Conservation (phyloP, 768 basidiomycete species). For the Dendrothele bispora region DNA sequence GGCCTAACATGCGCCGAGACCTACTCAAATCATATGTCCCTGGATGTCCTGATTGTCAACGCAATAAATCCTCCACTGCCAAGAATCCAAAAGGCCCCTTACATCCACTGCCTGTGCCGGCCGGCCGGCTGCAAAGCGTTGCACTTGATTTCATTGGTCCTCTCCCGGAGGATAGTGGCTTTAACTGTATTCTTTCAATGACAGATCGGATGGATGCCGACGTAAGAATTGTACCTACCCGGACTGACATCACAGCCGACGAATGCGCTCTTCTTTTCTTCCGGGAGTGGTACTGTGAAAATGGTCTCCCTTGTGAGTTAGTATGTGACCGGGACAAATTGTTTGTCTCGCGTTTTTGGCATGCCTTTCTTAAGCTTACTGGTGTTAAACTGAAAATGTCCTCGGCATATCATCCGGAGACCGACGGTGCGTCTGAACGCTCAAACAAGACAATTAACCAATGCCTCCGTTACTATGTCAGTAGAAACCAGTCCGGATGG, state of each 20-base stretch:
- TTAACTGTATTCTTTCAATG: constrained; percentile 23
- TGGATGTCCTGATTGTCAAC: no score
- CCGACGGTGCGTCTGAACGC: constrained; percentile 24
- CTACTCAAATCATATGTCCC: no score
- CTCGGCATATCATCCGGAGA: constrained; percentile 29
- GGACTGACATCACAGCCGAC: constrained; percentile 11
- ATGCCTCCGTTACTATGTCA: constrained; percentile 12
- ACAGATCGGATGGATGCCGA: constrained; percentile 19
- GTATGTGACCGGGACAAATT: constrained; percentile 26
- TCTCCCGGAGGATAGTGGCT: constrained; percentile 25
- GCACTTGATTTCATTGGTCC: no score
- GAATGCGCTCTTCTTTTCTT: constrained; percentile 12
- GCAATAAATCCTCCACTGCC: no score
- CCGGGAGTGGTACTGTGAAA: constrained; percentile 21
- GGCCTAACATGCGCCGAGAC: no score
- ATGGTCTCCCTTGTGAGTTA: constrained; percentile 20
- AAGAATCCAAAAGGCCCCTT: no score
- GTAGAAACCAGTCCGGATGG: constrained; percentile 25
- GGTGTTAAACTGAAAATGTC: constrained; percentile 24
- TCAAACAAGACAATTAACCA: constrained; percentile 22
- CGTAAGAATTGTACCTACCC: constrained; percentile 11
- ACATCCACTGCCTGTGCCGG: no score
- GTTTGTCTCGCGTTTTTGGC: constrained; percentile 30
- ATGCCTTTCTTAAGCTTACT: constrained; percentile 11
- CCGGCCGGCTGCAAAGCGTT: no score